Evolutionary conservation across 2,329 filamentous ascomycete species (phyloP), one percentile per base, ranked within the genome.

Genomic region (Nemania diffusa): DNA sequence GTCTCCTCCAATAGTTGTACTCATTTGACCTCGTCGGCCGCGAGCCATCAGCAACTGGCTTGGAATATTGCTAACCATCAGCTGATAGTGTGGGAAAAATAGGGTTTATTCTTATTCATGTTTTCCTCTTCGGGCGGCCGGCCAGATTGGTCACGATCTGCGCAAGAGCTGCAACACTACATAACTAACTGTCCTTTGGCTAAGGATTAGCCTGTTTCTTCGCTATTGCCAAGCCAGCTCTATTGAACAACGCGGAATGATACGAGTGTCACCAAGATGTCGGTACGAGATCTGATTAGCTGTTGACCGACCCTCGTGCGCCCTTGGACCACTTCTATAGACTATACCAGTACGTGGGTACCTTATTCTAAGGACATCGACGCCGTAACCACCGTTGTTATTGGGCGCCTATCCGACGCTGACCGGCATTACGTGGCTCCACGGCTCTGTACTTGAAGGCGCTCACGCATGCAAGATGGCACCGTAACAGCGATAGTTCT

Each of bases 371-470:
- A 63, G 27, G 40, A 51, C 51, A 58, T 57, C 56, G 57, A 61
- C 56, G 37, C 34, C 17, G 20, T 62, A 46, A 26, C n/a, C 11
- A 8, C 20, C 32, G 46, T 53, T 64, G n/a, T 50, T 46, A 67
- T 67, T 69, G 60, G 60, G 64, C 40, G 50, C 20, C 61, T 50
- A 64, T 46, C 40, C 50, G 37, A 67, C 52, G 64, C 64, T 64
- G 57, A 63, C 67, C 52, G 61, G 56, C 61, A 57, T 60, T 60
- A 69, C 57, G 58, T 68, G 64, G 60, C 57, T 69, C 67, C 64
- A 67, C 53, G 67, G 44, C 53, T 42, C 50, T 52, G 60, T 62
- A 55, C 56, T 69, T 52, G 29, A 53, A 50, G 44, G 57, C 60
- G 64, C 64, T 67, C 64, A 67, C 57, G 64, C 64, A 64, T 67